These are phyloP conservation scores for Pleurotus djamor DNA, from an alignment of 768 basidiomycete genomes.

Conservation along the genomic window DNA sequence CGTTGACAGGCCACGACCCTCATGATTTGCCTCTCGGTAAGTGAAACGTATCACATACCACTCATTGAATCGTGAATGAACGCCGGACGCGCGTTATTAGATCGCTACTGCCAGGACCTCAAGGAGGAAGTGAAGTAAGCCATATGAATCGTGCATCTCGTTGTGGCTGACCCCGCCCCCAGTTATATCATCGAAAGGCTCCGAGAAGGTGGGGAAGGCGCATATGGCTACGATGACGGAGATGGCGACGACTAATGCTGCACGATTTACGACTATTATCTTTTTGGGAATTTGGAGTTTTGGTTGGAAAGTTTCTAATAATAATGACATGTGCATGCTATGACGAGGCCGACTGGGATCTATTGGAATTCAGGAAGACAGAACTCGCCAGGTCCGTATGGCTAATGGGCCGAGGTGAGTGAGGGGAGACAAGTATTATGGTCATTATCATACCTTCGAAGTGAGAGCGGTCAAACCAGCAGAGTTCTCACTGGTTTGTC, in stretches of 20 bases:
- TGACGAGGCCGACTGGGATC: slow-evolving; percentile 15
- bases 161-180: slow-evolving; percentile 10
- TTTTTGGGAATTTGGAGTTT: background rate
- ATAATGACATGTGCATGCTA: background rate
- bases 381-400: slow-evolving; percentile 91
- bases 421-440: background rate
- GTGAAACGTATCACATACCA: slow-evolving; percentile 9
- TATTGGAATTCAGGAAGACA: slow-evolving; percentile 85
- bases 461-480: slow-evolving; percentile 83
- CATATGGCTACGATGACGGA: slow-evolving; percentile 73
- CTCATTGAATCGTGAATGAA: background rate
- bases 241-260: slow-evolving; percentile 72
- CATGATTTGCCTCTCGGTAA: slow-evolving; percentile 75
- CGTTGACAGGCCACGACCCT: slow-evolving; percentile 48
- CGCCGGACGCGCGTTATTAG: slow-evolving; percentile 28
- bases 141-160: background rate
- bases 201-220: slow-evolving; percentile 74
- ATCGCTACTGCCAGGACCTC: slow-evolving; percentile 83
- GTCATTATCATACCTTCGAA: slow-evolving; percentile 54
- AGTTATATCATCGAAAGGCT: slow-evolving; percentile 72
- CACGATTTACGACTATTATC: background rate
- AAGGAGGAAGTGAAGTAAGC: slow-evolving; percentile 82
- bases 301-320: slow-evolving; percentile 7
- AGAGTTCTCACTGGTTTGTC: slow-evolving; percentile 90
- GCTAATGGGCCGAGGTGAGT: slow-evolving; percentile 41